Conservation (phyloP, 116 monocot genomes). For the Trichopus zeylanicus region DNA sequence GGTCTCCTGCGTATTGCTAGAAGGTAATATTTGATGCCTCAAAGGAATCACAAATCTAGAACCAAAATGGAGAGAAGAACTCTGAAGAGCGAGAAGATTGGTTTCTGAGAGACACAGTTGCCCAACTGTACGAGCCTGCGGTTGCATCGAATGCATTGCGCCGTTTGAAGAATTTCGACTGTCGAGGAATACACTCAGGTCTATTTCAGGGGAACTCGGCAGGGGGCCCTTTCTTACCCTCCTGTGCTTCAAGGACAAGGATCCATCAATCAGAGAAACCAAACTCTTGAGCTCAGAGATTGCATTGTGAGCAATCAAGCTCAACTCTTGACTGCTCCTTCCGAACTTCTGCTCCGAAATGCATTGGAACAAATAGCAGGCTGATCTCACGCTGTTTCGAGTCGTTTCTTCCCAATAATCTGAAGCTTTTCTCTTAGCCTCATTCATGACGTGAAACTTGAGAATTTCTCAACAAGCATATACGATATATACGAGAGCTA, state of each 20-base stretch:
- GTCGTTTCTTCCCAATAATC: not conserved
- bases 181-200: slow-evolving; percentile 1
- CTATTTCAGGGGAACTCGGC: not conserved
- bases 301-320: slow-evolving; percentile 1
- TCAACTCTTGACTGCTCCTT: slow-evolving; percentile 1
- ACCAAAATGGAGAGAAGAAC: no score
- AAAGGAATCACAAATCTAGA: no score
- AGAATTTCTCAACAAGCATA: no score
- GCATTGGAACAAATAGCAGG: slow-evolving; percentile 5
- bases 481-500: no score
- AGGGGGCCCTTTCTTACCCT: slow-evolving; percentile 17
- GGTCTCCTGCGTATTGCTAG: no score
- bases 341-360: not conserved
- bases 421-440: no score
- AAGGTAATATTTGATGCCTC: no score
- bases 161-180: not conserved
- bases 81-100: no score
- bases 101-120: no score
- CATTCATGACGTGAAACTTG: no score
- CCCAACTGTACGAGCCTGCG: no score
- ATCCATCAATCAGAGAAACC: slow-evolving; percentile 4
- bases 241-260: not conserved
- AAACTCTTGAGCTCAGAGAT: slow-evolving; percentile 5
- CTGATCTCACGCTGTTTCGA: slow-evolving; percentile 1
- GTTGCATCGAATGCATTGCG: no score